Conservation (phyloP, 2,329 filamentous ascomycete genomes). For the Didymella segeticola region DNA sequence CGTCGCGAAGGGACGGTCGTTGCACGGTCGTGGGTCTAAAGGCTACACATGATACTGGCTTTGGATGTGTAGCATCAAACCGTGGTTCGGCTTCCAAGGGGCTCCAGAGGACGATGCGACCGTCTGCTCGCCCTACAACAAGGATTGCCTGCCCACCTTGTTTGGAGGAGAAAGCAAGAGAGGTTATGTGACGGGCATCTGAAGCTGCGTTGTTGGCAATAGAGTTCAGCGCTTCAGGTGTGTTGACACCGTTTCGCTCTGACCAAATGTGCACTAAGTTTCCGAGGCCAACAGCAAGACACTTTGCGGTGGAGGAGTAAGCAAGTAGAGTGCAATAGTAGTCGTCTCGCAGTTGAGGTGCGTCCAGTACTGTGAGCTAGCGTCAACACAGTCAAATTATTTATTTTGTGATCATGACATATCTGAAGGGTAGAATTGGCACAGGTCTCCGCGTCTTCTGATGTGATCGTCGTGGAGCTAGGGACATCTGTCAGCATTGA, state of each 20-base stretch:
- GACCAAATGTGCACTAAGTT: conserved; percentile 88
- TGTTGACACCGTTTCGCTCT: conserved; percentile 71
- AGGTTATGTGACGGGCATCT: conserved; percentile 68
- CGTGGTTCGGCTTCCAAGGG: conserved; percentile 72
- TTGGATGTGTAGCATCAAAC: conserved; percentile 76
- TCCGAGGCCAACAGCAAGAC: conserved; percentile 82
- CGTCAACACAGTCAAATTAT: conserved; percentile 39
- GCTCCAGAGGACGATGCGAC: conserved; percentile 78
- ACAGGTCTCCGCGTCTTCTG: conserved; percentile 53
- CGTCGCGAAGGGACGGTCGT: conserved; percentile 57
- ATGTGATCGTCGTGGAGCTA: conserved; percentile 37
- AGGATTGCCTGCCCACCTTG: conserved; percentile 79
- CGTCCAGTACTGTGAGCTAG: conserved; percentile 76
- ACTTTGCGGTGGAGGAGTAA: conserved; percentile 76
- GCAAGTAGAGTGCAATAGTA: conserved; percentile 94
- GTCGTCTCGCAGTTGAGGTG: conserved; percentile 87
- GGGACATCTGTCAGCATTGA: conserved; percentile 14
- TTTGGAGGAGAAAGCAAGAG: conserved; percentile 85
- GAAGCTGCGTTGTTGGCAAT: conserved; percentile 51
- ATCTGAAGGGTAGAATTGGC: conserved; percentile 80
- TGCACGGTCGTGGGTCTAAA: conserved; percentile 73
- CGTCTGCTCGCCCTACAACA: conserved; percentile 81
- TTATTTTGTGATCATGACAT: conserved; percentile 42
- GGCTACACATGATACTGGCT: conserved; percentile 77
- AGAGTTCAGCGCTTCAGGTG: conserved; percentile 60